Evolutionary conservation across 345 rosid species (phyloP), one percentile per base, ranked within the genome.

Genomic region (Gossypium mustelinum): DNA sequence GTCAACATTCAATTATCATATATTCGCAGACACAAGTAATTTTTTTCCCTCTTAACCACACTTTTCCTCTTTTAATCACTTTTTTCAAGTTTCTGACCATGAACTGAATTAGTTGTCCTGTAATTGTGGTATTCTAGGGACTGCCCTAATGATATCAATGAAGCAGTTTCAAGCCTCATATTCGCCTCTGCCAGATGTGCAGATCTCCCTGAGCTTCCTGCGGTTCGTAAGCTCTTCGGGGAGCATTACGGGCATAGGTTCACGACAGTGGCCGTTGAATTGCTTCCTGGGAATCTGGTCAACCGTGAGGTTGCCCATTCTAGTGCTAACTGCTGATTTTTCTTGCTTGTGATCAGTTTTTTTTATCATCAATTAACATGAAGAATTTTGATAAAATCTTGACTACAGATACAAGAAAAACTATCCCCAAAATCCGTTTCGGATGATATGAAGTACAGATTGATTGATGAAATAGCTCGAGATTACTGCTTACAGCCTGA

Each of bases 91-190:
- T 71, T 18, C 48, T 56, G 3, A 11, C 14, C 24, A 43, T 24
- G 55, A 72, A 24, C 68, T 56, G 52, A 72, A 18, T 16, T 34
- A 22, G 39, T 6, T 69, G 2, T 51, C 63, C 43, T 68, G 68
- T 25, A 67, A 52, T 41, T 68, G 0, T 60, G 58, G 39, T 29
- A 13, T 25, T 75, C 75, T 83, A 92, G 97, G 86, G 92, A 85
- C 62, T 81, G 87, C 77, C 89, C 89, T 16, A 85, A 90, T 73
- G 91, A 91, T 39, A 80, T 91, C 74, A 90, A 87, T 3, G 97
- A 93, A 86, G 97, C 97, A n/a, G 86, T 91, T 85, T 93, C 98
- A 9, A 95, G 85, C 76, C 90, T 91, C 22, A 83, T 93, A 76
- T 95, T 78, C 81, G 93, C 97, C 54, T 95, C 98, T 34, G 83